Conservation (phyloP, 768 basidiomycete genomes). For the Fistulinella prunicolor region DNA sequence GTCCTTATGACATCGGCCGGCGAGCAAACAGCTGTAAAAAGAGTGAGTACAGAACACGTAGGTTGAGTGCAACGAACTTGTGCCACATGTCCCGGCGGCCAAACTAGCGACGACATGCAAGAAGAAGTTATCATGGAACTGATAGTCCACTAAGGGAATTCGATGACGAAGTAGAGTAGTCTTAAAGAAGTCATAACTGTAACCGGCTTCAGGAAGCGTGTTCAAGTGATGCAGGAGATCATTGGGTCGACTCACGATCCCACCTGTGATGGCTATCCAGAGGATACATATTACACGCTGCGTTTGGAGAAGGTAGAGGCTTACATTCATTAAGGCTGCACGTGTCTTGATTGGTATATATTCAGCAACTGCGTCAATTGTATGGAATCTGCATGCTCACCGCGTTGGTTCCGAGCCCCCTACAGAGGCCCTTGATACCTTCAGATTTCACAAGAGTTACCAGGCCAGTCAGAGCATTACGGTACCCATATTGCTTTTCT, state of each 20-base stretch:
- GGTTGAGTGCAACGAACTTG: slow-evolving; percentile 48
- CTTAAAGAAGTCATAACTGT: slow-evolving; percentile 79
- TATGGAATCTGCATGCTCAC: slow-evolving; percentile 38
- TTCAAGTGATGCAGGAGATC: not conserved
- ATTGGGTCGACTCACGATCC: slow-evolving; percentile 60
- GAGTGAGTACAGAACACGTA: slow-evolving; percentile 1
- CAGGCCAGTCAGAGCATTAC: slow-evolving; percentile 77
- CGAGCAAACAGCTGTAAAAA: slow-evolving; percentile 62
- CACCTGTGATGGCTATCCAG: slow-evolving; percentile 67
- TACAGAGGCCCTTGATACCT: slow-evolving; percentile 61
- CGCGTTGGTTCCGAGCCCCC: slow-evolving; percentile 78
- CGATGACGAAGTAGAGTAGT: slow-evolving; percentile 47
- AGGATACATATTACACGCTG: slow-evolving; percentile 2
- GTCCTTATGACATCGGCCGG: slow-evolving; percentile 77
- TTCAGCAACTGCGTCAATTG: slow-evolving; percentile 6
- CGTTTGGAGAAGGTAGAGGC: slow-evolving; percentile 16
- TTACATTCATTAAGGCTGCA: slow-evolving; percentile 74
- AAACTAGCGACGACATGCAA: slow-evolving; percentile 69
- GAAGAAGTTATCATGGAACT: slow-evolving; percentile 61
- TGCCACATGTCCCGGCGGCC: slow-evolving; percentile 72
- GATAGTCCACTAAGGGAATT: slow-evolving; percentile 55
- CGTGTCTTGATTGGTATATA: slow-evolving; percentile 39
- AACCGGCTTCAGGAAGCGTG: slow-evolving; percentile 2
- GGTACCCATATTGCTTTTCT: slow-evolving; percentile 72
- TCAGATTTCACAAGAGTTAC: slow-evolving; percentile 61